Evolutionary conservation across 2,329 filamentous ascomycete species (phyloP), one percentile per base, ranked within the genome.

Genomic region (Aspergillus sp.): DNA sequence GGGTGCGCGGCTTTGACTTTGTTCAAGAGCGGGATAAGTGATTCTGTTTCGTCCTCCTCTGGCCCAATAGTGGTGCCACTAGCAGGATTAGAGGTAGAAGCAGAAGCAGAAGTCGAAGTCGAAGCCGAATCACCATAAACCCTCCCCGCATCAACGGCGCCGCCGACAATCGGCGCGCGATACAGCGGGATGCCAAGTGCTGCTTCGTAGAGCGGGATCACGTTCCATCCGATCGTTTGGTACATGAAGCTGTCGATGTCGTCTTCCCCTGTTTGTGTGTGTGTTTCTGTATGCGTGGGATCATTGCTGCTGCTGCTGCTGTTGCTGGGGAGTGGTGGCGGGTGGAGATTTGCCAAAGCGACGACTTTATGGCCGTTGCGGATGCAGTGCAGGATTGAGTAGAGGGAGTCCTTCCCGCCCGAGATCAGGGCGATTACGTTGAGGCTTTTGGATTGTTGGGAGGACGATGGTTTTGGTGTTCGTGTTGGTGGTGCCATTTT

Each of bases 161-260:
- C 79, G 41, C 93, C 95, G 1, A 74, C 71, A 65, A 98, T 97
- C 53, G 86, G 79, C 65, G 88, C 85, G 19, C 95, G 87, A 75
- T 95, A 97, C 2, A 99, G 81, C 23, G 93, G 93, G 35, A 98
- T 81, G 0, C 83, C 86, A 2, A 96, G 86, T 35, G 91, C 92
- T 48, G 84, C 75, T 59, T 88, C 87, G 72, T 97, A 98, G 15
- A 96, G 82, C 2, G 93, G 91, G 57, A 98, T 88, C 17, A 97
- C 80, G 57, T 86, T 83, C 75, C 98, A 91, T 12, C 95, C 95
- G 59, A 97, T 90, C 3, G 95, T 99, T 80, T 99, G 95, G 80
- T 98, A 99, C 95, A 99, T 99, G 86, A 95, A 98, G 78, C 93
- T 97, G 75, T 99, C 91, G 66, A 96, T 82, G 73, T 98, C 90